Conservation (phyloP, 805 yeast species). For the Lipomyces anomalus region DNA sequence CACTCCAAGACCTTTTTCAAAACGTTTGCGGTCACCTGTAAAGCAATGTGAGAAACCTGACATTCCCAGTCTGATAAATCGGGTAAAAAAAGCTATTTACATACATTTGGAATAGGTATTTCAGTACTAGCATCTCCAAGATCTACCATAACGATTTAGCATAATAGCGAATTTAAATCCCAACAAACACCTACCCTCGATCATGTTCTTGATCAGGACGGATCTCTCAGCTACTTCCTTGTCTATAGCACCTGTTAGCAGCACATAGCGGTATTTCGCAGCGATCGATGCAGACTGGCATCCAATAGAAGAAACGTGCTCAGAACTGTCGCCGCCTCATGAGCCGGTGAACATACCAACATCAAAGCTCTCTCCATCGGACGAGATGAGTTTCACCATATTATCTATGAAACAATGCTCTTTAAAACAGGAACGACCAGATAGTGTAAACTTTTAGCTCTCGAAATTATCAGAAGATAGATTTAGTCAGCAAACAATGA, state of each 20-base stretch:
- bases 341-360: slow-evolving; percentile 45
- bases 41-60: background rate
- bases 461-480: no score
- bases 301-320: background rate
- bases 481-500: no score
- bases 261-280: background rate
- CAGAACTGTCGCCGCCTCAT: background rate
- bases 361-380: slow-evolving; percentile 73
- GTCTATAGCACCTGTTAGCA: slow-evolving; percentile 22
- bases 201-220: slow-evolving; percentile 75
- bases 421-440: no score
- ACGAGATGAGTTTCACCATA: slow-evolving; percentile 50
- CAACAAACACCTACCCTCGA: slow-evolving; percentile 52
- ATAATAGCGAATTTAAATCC: background rate
- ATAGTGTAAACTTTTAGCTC: no score
- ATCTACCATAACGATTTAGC: slow-evolving; percentile 28
- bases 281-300: background rate
- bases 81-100: slow-evolving; percentile 28
- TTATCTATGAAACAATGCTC: no score
- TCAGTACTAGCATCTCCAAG: slow-evolving; percentile 56
- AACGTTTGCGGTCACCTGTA: slow-evolving; percentile 53
- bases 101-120: slow-evolving; percentile 86
- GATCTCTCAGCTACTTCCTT: slow-evolving; percentile 82
- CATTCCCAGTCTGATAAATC: background rate
- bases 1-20: slow-evolving; percentile 89